Evolutionary conservation across 129 eudicot species (phyloP).

Genomic region (Saussurea involucrata): DNA sequence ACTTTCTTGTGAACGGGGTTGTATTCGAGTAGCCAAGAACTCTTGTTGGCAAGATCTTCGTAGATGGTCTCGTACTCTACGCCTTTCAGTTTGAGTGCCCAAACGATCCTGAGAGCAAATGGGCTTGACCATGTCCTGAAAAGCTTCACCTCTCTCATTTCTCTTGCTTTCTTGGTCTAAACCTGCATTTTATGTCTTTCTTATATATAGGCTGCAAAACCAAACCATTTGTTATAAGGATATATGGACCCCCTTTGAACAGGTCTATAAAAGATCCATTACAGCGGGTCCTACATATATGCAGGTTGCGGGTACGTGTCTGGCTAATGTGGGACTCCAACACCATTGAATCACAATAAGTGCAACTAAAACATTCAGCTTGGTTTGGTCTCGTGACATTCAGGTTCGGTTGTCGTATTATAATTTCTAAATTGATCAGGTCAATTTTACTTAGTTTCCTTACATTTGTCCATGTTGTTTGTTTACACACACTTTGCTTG

Average conservation of each 20-base stretch:
- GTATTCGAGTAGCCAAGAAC: constrained; percentile 47
- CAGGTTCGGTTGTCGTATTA: not conserved
- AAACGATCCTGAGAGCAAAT: constrained; percentile 41
- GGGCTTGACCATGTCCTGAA: constrained; percentile 71
- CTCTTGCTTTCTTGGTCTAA: not conserved
- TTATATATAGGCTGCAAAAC: not conserved
- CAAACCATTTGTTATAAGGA: not conserved
- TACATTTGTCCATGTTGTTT: not conserved
- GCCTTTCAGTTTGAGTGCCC: constrained; percentile 64
- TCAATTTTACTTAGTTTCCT: not conserved
- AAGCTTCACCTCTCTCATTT: constrained; percentile 61
- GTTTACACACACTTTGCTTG: not conserved
- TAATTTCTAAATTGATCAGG: not conserved
- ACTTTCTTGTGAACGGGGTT: constrained; percentile 55
- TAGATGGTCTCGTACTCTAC: constrained; percentile 46
- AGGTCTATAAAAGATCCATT: not conserved
- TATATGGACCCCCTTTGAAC: not conserved
- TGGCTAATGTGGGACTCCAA: not conserved
- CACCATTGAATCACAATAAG: not conserved
- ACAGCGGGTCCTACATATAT: not conserved
- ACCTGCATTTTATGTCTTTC: not conserved
- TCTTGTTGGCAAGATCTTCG: constrained; percentile 55
- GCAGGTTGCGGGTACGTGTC: not conserved
- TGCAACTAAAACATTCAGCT: not conserved
- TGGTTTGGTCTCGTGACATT: not conserved